Evolutionary conservation across 2,329 filamentous ascomycete genomes (phyloP).

Genomic region (Didymella lethalis): DNA sequence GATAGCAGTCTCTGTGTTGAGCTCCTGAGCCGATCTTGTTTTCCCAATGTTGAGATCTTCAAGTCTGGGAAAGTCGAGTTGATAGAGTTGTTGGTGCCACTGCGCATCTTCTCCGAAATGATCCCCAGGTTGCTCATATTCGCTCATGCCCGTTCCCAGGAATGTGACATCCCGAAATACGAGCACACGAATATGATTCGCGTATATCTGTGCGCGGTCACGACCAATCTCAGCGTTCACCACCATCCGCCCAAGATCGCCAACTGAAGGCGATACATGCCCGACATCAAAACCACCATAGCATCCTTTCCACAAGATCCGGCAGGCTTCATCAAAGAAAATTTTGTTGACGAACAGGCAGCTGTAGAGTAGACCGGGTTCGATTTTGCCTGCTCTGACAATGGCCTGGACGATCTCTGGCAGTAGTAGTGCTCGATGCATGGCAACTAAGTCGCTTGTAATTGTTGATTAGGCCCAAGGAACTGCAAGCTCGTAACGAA

Average conservation of each 20-base stretch:
- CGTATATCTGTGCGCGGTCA: not conserved
- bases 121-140: too few species aligned
- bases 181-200: constrained; percentile 2
- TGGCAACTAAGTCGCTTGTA: not conserved
- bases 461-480: not conserved
- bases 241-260: constrained; percentile 2
- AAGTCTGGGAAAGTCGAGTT: not conserved
- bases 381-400: not conserved
- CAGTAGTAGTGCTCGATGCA: constrained; percentile 2
- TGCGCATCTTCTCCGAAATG: not conserved
- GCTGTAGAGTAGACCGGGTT: not conserved
- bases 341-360: constrained; percentile 5
- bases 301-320: constrained; percentile 4
- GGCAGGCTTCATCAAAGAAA: not conserved
- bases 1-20: not conserved
- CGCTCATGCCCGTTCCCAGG: too few species aligned
- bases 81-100: not conserved
- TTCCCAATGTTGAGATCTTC: not conserved
- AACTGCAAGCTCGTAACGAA: not conserved
- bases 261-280: not conserved
- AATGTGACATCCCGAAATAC: not conserved
- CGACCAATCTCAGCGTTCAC: not conserved
- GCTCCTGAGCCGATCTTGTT: not conserved
- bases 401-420: constrained; percentile 4
- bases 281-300: not conserved